phyloP scores from a whole-genome alignment of 164 flowering plant species.

The Stephania yunnanensis region DNA sequence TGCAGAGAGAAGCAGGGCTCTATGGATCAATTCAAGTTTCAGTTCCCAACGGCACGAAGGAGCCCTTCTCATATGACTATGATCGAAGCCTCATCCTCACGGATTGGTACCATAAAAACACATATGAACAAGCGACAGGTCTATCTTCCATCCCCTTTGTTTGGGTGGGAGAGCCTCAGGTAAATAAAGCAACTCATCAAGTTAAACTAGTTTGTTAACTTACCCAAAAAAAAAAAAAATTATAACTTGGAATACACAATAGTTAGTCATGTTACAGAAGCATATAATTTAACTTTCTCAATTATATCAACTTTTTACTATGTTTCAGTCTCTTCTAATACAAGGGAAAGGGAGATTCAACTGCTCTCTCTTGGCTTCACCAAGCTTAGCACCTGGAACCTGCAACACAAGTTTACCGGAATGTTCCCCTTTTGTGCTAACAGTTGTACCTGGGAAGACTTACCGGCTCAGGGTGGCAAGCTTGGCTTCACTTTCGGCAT shows the following conservation, averaged over 20 bases:
- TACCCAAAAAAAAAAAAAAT: too few species aligned
- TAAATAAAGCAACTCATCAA: conserved; percentile 11
- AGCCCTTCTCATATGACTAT: conserved; percentile 69
- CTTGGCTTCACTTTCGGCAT: conserved; percentile 67
- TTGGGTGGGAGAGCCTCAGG: conserved; percentile 94
- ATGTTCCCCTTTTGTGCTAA: conserved; percentile 50
- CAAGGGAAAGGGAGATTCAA: conserved; percentile 77
- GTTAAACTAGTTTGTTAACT: not conserved
- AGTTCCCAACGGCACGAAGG: conserved; percentile 43
- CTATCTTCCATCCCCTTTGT: conserved; percentile 59
- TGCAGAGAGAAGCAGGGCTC: conserved; percentile 84
- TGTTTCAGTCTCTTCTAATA: conserved; percentile 72
- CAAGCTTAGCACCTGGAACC: conserved; percentile 17
- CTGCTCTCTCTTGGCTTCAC: conserved; percentile 34
- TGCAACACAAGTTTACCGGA: conserved; percentile 62
- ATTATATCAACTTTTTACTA: not conserved
- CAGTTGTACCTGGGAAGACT: conserved; percentile 71
- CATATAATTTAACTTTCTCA: not conserved
- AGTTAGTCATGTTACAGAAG: not conserved
- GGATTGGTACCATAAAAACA: conserved; percentile 84
- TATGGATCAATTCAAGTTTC: conserved; percentile 66
- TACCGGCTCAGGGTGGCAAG: conserved; percentile 67
- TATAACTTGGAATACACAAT: not conserved
- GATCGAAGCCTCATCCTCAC: conserved; percentile 63
- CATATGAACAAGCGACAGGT: conserved; percentile 60